These are phyloP conservation scores for Gremmenia infestans DNA, from an alignment of 2,329 filamentous ascomycete genomes.

Conservation along the genomic window DNA sequence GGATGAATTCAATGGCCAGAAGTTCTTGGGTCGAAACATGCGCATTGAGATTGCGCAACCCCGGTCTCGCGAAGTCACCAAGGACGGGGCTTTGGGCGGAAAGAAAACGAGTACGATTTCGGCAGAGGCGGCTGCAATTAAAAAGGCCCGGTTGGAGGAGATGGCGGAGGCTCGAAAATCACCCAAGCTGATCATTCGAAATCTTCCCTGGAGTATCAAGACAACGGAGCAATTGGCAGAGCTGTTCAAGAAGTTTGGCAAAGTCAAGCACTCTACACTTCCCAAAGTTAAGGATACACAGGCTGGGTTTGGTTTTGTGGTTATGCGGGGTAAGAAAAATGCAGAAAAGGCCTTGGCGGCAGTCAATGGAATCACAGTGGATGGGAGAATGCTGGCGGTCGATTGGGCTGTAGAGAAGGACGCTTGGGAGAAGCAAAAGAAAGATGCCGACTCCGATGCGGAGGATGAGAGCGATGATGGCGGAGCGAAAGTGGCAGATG, in stretches of 20 bases:
- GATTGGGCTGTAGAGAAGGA: slow-evolving; percentile 96
- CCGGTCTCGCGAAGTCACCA: slow-evolving; percentile 63
- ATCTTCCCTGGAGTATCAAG: slow-evolving; percentile 94
- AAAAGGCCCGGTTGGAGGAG: slow-evolving; percentile 54
- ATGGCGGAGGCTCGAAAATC: slow-evolving; percentile 55
- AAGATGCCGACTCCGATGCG: slow-evolving; percentile 35
- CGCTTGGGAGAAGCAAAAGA: slow-evolving; percentile 67
- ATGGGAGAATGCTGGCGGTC: slow-evolving; percentile 83
- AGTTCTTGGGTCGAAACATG: slow-evolving; percentile 75
- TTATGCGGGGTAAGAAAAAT: slow-evolving; percentile 81
- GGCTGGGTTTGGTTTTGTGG: slow-evolving; percentile 88
- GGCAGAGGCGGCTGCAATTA: slow-evolving; percentile 37
- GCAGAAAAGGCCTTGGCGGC: slow-evolving; percentile 81
- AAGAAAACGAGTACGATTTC: slow-evolving; percentile 31
- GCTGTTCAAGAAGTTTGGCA: slow-evolving; percentile 83
- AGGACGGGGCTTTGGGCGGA: slow-evolving; percentile 39
- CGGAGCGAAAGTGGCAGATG: slow-evolving; percentile 28
- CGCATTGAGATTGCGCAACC: slow-evolving; percentile 84
- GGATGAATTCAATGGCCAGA: slow-evolving; percentile 72
- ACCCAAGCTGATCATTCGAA: slow-evolving; percentile 81
- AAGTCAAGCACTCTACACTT: slow-evolving; percentile 81
- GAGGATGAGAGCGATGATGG: slow-evolving; percentile 35
- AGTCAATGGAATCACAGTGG: slow-evolving; percentile 85
- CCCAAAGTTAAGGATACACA: slow-evolving; percentile 68
- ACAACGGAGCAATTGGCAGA: slow-evolving; percentile 71